Percentiles rank a stretch among this genome's conserved stretches.
Evolutionary conservation across 208 protist genomes (phyloP).

Genomic region (Trypanosoma theileri): DNA sequence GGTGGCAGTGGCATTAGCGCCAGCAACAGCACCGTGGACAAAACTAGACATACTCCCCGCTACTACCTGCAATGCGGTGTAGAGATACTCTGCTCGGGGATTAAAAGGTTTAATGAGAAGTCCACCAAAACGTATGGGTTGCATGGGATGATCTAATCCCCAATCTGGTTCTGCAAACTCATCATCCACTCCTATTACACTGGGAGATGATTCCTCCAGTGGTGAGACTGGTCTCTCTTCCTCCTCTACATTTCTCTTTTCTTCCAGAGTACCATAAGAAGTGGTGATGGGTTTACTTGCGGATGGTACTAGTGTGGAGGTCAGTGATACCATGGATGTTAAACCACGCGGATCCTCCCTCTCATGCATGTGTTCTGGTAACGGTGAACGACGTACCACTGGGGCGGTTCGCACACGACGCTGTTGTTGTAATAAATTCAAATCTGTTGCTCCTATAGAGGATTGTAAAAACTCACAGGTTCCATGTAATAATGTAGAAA

Average conservation of each 20-base stretch:
- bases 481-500: conserved; percentile 10
- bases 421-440: conserved; percentile 30
- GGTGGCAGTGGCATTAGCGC: conserved; percentile 79
- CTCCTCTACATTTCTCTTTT: not conserved
- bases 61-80: conserved; percentile 82
- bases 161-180: conserved; percentile 76
- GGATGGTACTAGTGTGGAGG: not conserved
- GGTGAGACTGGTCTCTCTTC: conserved; percentile 19
- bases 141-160: conserved; percentile 73
- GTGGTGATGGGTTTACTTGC: not conserved
- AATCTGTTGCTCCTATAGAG: conserved; percentile 41
- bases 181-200: conserved; percentile 42
- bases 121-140: conserved; percentile 69
- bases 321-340: no score
- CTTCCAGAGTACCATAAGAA: not conserved
- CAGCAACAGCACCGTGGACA: conserved; percentile 81
- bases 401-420: conserved; percentile 46
- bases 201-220: not conserved
- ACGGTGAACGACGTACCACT: conserved; percentile 11
- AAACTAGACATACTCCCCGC: conserved; percentile 86
- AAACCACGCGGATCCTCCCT: not conserved
- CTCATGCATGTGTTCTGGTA: not conserved
- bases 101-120: conserved; percentile 83
- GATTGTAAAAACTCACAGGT: conserved; percentile 40
- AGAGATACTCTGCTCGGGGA: conserved; percentile 82